Evolutionary conservation across 2,329 filamentous ascomycete genomes (phyloP).

Genomic region (Grosmannia serpens): DNA sequence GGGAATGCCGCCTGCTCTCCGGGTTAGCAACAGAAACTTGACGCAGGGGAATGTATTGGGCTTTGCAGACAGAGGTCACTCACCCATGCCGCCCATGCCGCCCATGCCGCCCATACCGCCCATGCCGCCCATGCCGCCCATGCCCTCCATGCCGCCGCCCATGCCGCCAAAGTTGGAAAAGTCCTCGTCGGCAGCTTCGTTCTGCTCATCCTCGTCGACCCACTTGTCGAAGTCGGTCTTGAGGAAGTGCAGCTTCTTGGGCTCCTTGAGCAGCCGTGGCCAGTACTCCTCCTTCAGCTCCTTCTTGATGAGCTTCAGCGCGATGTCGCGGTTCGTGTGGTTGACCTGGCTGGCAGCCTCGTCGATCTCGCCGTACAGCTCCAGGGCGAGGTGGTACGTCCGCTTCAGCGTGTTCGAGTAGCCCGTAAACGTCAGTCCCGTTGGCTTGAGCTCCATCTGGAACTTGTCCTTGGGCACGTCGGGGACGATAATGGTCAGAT

Average conservation of each 20-base stretch:
- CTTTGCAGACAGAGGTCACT: neutral
- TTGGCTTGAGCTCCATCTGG: conserved; percentile 74
- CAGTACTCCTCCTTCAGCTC: conserved; percentile 89
- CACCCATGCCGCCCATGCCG: conserved; percentile 25
- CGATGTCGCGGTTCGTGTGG: conserved; percentile 79
- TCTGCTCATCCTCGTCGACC: conserved; percentile 98
- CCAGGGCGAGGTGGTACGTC: conserved; percentile 74
- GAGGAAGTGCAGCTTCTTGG: conserved; percentile 83
- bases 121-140: conserved; percentile 40
- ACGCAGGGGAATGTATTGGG: neutral
- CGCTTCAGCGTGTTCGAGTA: conserved; percentile 74
- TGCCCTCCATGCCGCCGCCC: conserved; percentile 33
- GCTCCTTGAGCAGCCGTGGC: conserved; percentile 86
- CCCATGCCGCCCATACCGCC: conserved; percentile 49
- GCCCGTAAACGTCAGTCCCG: conserved; percentile 68
- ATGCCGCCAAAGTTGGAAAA: conserved; percentile 50
- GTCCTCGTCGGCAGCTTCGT: conserved; percentile 77
- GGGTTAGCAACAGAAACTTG: neutral
- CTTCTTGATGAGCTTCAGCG: conserved; percentile 94
- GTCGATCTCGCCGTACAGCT: conserved; percentile 88
- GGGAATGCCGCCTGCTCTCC: conserved; percentile 5
- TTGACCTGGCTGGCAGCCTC: conserved; percentile 70
- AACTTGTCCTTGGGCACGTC: conserved; percentile 68
- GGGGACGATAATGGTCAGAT: conserved; percentile 79
- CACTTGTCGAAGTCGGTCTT: conserved; percentile 99